These are phyloP conservation scores for Beauveria pseudobassiana DNA, from an alignment of 2,329 filamentous ascomycete genomes.

Conservation along the genomic window DNA sequence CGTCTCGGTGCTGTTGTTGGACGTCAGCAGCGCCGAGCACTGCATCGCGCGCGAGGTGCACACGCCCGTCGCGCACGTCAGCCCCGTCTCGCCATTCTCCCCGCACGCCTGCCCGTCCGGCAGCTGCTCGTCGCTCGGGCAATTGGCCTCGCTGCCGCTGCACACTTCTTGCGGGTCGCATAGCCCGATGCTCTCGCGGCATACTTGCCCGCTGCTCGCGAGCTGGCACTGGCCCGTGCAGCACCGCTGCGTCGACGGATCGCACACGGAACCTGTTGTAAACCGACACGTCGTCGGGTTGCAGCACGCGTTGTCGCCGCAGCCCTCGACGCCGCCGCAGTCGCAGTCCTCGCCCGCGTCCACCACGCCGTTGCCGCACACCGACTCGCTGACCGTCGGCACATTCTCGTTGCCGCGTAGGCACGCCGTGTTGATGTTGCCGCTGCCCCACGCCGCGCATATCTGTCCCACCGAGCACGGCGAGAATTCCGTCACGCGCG, in stretches of 20 bases:
- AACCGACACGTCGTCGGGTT: constrained; percentile 73
- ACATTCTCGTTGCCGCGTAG: constrained; percentile 70
- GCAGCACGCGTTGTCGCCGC: constrained; percentile 65
- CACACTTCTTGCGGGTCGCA: constrained; percentile 78
- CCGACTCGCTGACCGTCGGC: constrained; percentile 63
- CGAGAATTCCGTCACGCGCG: constrained; percentile 66
- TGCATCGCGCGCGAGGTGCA: constrained; percentile 79
- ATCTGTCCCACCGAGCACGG: constrained; percentile 79
- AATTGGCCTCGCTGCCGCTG: constrained; percentile 57
- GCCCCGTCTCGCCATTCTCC: constrained; percentile 40
- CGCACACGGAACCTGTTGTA: constrained; percentile 61
- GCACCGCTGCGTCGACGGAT: constrained; percentile 64
- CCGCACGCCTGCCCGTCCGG: constrained; percentile 63
- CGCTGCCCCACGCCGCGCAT: constrained; percentile 68
- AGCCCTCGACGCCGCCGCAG: constrained; percentile 65
- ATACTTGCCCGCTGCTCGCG: constrained; percentile 57
- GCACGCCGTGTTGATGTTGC: constrained; percentile 64
- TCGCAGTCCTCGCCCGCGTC: constrained; percentile 83
- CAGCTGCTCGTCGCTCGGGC: constrained; percentile 58
- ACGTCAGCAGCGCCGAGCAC: constrained; percentile 71
- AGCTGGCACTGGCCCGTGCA: constrained; percentile 57
- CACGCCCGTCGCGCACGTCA: constrained; percentile 74
- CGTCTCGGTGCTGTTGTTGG: constrained; percentile 63
- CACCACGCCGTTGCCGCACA: constrained; percentile 88
- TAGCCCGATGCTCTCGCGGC: constrained; percentile 60